Evolutionary conservation across 495 filamentous ascomycete species (phyloP).

Genomic region (Aspergillus cavernicola): DNA sequence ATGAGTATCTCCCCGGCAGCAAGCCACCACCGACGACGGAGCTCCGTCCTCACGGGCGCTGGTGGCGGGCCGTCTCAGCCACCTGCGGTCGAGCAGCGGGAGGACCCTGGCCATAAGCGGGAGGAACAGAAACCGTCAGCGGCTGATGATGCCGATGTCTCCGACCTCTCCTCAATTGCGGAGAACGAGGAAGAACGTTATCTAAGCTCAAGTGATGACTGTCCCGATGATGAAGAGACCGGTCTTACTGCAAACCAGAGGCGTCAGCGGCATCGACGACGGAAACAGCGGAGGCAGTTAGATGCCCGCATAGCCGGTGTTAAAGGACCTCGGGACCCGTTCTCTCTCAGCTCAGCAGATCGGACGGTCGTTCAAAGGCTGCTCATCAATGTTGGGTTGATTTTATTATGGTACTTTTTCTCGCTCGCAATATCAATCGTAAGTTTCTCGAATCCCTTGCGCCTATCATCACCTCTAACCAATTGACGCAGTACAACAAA

Average conservation of each 20-base stretch:
- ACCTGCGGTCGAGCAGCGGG: slow-evolving; percentile 43
- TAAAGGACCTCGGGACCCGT: slow-evolving; percentile 37
- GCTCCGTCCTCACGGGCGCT: slow-evolving; percentile 50
- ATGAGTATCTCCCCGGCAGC: slow-evolving; percentile 18
- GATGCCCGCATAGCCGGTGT: slow-evolving; percentile 68
- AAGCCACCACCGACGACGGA: slow-evolving; percentile 56
- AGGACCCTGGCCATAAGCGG: slow-evolving; percentile 32
- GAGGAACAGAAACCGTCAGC: slow-evolving; percentile 35
- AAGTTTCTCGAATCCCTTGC: slow-evolving; percentile 35
- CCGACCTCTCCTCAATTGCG: slow-evolving; percentile 46
- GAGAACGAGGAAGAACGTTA: slow-evolving; percentile 57
- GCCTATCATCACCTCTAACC: not conserved
- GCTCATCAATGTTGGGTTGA: slow-evolving; percentile 69
- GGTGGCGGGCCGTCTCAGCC: slow-evolving; percentile 34
- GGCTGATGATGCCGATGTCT: slow-evolving; percentile 41
- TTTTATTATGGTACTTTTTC: slow-evolving; percentile 90
- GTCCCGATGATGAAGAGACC: slow-evolving; percentile 87
- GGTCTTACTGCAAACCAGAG: slow-evolving; percentile 73
- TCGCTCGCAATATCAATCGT: slow-evolving; percentile 93
- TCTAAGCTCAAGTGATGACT: slow-evolving; percentile 61
- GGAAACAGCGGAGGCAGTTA: slow-evolving; percentile 62
- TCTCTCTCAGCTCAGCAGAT: slow-evolving; percentile 46
- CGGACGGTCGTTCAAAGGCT: slow-evolving; percentile 63
- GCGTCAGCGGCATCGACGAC: slow-evolving; percentile 60
- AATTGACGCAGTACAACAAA: slow-evolving; percentile 79